Conservation (phyloP, 2,329 filamentous ascomycete genomes). For the Alternaria sp. region DNA sequence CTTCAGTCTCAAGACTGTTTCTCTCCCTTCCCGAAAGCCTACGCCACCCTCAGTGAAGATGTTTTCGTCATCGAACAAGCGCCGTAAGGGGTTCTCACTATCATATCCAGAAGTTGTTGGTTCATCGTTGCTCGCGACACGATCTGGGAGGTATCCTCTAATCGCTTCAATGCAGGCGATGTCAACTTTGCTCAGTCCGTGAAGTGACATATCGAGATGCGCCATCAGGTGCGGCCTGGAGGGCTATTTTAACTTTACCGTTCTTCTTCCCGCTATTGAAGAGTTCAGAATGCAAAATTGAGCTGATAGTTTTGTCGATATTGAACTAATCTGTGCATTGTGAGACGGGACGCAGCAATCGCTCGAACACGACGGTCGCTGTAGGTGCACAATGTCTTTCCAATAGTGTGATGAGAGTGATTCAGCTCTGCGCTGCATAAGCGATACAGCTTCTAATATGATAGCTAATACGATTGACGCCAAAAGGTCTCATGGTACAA, state of each 20-base stretch:
- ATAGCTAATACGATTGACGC: rapidly evolving
- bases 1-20: not conserved
- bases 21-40: not conserved
- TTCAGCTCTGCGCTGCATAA: not conserved
- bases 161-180: not conserved
- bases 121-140: not conserved
- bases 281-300: not conserved
- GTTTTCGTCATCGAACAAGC: not conserved
- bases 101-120: not conserved
- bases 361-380: not conserved
- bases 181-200: not conserved
- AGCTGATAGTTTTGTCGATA: not conserved
- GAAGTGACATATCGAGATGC: not conserved
- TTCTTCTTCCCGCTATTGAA: not conserved
- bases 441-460: not conserved
- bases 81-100: not conserved
- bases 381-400: not conserved
- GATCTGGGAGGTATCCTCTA: not conserved
- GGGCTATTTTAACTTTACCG: rapidly evolving
- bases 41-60: not conserved
- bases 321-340: not conserved
- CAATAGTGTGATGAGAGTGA: not conserved
- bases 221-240: not conserved
- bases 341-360: not conserved
- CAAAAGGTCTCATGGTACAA: rapidly evolving